Conservation (phyloP, 2,329 filamentous ascomycete species). For the Remersonia thermophila region DNA sequence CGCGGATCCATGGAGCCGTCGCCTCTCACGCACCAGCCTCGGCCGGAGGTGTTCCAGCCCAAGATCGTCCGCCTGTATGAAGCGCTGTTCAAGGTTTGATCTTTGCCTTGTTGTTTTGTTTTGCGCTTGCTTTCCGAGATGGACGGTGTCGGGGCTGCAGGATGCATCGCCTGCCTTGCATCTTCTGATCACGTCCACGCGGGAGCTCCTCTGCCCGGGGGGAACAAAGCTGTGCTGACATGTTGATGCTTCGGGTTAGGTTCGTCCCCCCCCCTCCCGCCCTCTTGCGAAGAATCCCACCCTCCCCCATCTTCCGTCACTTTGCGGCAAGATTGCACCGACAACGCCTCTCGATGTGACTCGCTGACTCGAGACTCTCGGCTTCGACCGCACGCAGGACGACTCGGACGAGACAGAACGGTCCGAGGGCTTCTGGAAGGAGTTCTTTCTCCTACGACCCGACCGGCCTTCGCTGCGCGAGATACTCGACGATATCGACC, state of each 20-base stretch:
- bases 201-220: too few species aligned
- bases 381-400: conserved; percentile 4
- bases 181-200: too few species aligned
- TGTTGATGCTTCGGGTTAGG: too few species aligned
- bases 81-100: conserved; percentile 59
- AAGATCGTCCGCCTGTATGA: conserved; percentile 91
- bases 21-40: conserved; percentile 82
- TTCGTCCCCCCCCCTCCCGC: too few species aligned
- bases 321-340: too few species aligned
- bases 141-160: too few species aligned
- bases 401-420: conserved; percentile 49
- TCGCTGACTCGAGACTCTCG: not conserved
- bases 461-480: conserved; percentile 56
- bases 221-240: too few species aligned
- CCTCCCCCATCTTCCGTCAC: too few species aligned
- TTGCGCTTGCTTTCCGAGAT: not conserved
- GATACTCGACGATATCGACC: conserved; percentile 56
- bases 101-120: conserved; percentile 8
- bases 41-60: conserved; percentile 81
- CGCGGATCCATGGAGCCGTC: conserved; percentile 61
- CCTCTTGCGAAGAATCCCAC: too few species aligned
- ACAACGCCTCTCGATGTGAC: too few species aligned
- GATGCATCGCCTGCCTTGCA: too few species aligned
- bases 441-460: conserved; percentile 84
- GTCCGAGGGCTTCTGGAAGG: conserved; percentile 86